phyloP scores from a whole-genome alignment of 345 rosid genomes.

The Bruguiera gymnorhiza region DNA sequence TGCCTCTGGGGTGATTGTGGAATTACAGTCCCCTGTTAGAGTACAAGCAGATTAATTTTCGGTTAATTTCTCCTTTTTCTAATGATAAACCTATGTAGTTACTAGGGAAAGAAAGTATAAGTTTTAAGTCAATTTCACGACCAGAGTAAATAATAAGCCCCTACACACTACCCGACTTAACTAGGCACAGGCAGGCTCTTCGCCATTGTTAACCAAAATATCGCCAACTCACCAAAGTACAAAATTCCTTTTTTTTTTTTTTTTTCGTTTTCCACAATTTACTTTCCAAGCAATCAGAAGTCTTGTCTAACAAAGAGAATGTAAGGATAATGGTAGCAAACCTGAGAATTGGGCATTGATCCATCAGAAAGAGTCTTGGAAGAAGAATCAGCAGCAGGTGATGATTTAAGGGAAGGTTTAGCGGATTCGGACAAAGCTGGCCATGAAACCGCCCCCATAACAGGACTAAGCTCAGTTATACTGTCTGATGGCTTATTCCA shows the following conservation, averaged over 20 bases:
- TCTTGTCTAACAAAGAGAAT: not conserved
- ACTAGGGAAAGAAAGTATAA: not conserved
- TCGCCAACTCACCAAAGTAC: too few relatives aligned
- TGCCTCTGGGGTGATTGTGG: constrained; percentile 34
- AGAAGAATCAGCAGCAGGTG: constrained; percentile 31
- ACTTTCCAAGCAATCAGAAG: constrained; percentile 9
- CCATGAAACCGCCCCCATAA: constrained; percentile 61
- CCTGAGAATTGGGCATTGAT: constrained; percentile 48
- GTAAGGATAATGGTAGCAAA: constrained; percentile 2
- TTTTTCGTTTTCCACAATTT: constrained; percentile 1
- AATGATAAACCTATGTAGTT: not conserved
- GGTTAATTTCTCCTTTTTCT: not conserved
- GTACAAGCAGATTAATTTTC: not conserved
- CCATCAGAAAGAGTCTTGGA: constrained; percentile 38
- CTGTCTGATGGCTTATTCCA: constrained; percentile 55
- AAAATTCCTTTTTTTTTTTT: not conserved
- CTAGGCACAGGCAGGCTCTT: not conserved
- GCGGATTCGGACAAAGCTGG: constrained; percentile 58
- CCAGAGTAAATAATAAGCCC: not conserved
- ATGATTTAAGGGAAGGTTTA: constrained; percentile 40
- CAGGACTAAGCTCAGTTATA: constrained; percentile 36
- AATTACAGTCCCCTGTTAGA: constrained; percentile 30
- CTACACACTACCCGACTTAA: not conserved
- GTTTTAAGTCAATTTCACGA: not conserved
- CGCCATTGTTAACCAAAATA: not conserved